Evolutionary conservation across 106 monocot species (phyloP), one percentile per base, ranked within the genome.

Genomic region (Dendrobium officinale): DNA sequence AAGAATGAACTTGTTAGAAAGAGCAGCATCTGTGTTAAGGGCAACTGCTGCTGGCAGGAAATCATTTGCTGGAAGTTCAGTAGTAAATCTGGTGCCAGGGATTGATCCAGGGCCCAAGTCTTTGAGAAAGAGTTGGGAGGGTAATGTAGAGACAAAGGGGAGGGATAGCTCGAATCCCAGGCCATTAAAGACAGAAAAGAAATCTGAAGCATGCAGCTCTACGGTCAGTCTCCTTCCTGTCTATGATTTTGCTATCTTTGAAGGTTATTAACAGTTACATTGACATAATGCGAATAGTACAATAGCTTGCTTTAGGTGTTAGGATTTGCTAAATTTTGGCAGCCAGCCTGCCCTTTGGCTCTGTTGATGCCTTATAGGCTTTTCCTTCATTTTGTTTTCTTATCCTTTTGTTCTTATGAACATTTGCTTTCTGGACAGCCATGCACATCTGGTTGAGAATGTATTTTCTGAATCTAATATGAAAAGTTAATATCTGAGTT

Each of bases 71-170:
- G 81, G 83, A 15, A 89, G 75, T 58, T 78, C 75, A 9, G n/a
- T 48, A 24, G 87, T 75, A 68, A 87, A 77, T 81, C 67, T 77
- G 45, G 77, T 77, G 10, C 73, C 72, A 27, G 77, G 81, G 24
- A 70, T 81, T 42, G 84, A 88, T n/a, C 77, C 78, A 0, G 86
- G 86, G 6, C 77, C 81, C 3, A 92, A 90, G 73, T 84, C 79
- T 79, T 78, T 88, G 74, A 84, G 92, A 55, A 92, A 79, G 87
- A 92, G 92, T 77, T 92, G 92, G 92, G 90, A 88, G 45, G 92
- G 92, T 33, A 70, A 78, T 67, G 11, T 75, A 4, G 86, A 83
- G 67, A 70, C 68, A 6, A 92, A 86, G 37, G 73, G 78, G 10
- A 80, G 80, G 37, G 82, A 86, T 45, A 84, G 45, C 64, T 27